Base-by-base conservation (phyloP, 331 rosid species). In the Saraca asoca region DNA sequence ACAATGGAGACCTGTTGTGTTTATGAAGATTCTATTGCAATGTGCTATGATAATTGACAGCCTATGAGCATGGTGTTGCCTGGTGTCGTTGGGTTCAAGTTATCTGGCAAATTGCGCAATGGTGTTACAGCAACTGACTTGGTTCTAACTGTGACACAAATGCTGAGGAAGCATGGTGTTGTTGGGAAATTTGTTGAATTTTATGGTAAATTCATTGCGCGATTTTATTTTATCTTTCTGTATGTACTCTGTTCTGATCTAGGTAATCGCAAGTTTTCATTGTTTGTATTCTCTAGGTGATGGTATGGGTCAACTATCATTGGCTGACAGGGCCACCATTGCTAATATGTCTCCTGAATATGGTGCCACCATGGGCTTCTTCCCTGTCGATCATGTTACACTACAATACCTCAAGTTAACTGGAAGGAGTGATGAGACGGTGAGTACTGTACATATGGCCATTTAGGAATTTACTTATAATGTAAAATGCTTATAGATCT, bases 291-390 rank as follows among this genome's bases (percentile, higher is more conserved):
- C 69, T 62, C 71, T 68, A 94, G 99, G 99, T 58, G 91, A 80
- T 73, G 99, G 99, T 68, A 86, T 94, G 97, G 82, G 86, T 56
- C 75, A 86, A 58, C 80, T 94, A 63, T 86, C 97, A 18, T 78
- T 94, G 75, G 97, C 99, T 75, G 99, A 94, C 70, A 79, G 99
- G 83, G 97, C 99, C 43, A 94, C 97, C 34, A 94, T 94, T 73
- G 99, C 99, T 54, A 94, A 90, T 65, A 94, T 94, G 99, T 85
- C 99, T 75, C 99, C 97, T 2, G 99, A 90, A 51, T 94, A 94
- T 81, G 99, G 97, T 73, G 99, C 97, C 67, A 90, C 99, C 24
- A 94, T 94, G 99, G 99, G 96, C n/a, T 94, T 90, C 85, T 90
- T 94, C 75, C 96, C 96, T 14, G 99, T 94, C 39, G 97, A 90